phyloP scores from a whole-genome alignment of 2,329 filamentous ascomycete genomes.

The Trichoderma atrobrunneum region DNA sequence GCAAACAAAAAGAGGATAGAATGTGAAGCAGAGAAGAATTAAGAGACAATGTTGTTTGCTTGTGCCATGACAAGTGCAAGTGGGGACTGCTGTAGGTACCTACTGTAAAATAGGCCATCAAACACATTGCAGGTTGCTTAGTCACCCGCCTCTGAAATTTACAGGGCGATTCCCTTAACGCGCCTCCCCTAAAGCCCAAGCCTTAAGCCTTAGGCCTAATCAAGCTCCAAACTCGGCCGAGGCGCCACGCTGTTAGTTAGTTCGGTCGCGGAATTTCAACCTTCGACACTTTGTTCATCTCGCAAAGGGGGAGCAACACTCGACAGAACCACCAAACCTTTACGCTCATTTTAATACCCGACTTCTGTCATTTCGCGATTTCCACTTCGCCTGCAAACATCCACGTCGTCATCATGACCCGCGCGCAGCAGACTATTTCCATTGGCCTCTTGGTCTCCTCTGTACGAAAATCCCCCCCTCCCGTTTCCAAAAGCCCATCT shows the following conservation, averaged over 20 bases:
- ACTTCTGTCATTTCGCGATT: neutral
- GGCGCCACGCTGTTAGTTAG: conserved; percentile 3
- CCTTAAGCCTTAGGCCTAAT: neutral
- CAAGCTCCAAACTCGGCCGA: neutral
- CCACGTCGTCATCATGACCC: conserved; percentile 67
- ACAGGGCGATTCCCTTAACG: neutral
- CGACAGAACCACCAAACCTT: neutral
- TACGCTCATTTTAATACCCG: neutral
- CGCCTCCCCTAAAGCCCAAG: neutral
- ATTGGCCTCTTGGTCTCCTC: conserved; percentile 83
- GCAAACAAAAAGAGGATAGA: neutral
- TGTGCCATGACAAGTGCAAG: neutral
- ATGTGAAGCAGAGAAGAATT: neutral
- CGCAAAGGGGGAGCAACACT: neutral
- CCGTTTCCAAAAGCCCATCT: neutral
- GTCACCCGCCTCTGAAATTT: conserved; percentile 5
- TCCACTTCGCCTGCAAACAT: neutral
- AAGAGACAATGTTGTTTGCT: neutral
- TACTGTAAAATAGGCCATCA: neutral
- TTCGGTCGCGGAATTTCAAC: neutral
- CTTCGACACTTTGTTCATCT: neutral
- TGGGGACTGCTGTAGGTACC: no score
- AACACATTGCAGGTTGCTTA: neutral
- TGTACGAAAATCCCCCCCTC: conserved; percentile 50
- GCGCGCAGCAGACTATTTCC: conserved; percentile 88